These are phyloP conservation scores for Coemansia sp. DNA, from an alignment of 192 early-diverging fungal species.

Conservation along the genomic window DNA sequence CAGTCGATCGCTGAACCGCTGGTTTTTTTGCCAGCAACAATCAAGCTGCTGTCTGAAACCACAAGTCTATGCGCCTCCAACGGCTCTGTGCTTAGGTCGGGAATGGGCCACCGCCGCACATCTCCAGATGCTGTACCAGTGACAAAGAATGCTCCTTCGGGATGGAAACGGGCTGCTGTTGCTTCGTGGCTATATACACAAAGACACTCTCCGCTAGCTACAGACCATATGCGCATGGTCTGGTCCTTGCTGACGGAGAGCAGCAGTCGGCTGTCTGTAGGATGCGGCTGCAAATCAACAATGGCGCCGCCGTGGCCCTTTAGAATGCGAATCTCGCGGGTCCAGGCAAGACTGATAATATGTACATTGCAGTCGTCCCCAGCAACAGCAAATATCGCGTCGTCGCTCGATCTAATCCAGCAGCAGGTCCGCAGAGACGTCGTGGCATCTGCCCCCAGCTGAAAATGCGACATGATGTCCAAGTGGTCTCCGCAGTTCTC, in stretches of 20 bases:
- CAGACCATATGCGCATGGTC: slow-evolving; percentile 78
- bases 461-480: slow-evolving; percentile 91
- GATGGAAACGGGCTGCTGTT: slow-evolving; percentile 67
- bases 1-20: slow-evolving; percentile 60
- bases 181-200: slow-evolving; percentile 62
- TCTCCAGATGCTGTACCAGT: slow-evolving; percentile 56
- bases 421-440: slow-evolving; percentile 65
- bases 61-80: slow-evolving; percentile 15
- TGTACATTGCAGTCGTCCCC: slow-evolving; percentile 67
- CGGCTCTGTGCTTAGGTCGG: slow-evolving; percentile 27
- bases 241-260: slow-evolving; percentile 72
- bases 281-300: slow-evolving; percentile 71
- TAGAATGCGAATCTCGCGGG: slow-evolving; percentile 62
- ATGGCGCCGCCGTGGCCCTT: slow-evolving; percentile 61
- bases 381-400: slow-evolving; percentile 69
- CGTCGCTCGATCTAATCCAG: slow-evolving; percentile 68
- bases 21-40: slow-evolving; percentile 23
- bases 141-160: slow-evolving; percentile 60
- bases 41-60: slow-evolving; percentile 23
- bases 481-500: slow-evolving; percentile 92
- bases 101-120: slow-evolving; percentile 58
- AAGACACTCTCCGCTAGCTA: slow-evolving; percentile 61
- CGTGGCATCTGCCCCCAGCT: slow-evolving; percentile 33
- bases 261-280: slow-evolving; percentile 63
- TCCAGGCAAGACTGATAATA: slow-evolving; percentile 72